Base-by-base conservation (phyloP, 2,329 filamentous ascomycete species). In the Fusarium aywerte region DNA sequence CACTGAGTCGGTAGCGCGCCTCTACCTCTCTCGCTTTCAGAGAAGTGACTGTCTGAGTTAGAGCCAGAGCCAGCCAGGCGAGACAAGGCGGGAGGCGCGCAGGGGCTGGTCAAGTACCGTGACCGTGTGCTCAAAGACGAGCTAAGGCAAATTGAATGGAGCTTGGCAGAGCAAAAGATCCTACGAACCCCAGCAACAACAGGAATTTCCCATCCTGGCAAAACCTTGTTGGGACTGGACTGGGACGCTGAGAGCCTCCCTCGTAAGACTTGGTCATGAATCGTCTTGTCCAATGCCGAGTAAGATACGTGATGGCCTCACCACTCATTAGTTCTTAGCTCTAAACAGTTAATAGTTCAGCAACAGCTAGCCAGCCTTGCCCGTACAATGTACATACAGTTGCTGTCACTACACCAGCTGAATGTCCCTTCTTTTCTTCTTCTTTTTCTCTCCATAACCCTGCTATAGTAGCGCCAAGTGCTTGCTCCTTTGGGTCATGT, bases 1-100 rank as follows among this genome's bases (percentile, higher is more conserved):
- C 65, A 72, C 58, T 71, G 65, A 65, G 68, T 69, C 52, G 54
- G 62, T 72, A 70, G 69, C 56, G 56, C 54, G 53, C 58, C 60
- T 66, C 52, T 58, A 31, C 48, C 61, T 71, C 62, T 71, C n/a
- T n/a, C n/a, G 52, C 58, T 55, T 45, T 36, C 16, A 36, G 32
- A 25, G 21, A 49, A 38, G 45, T 48, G 31, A 48, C 20, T 48
- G 31, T 48, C 21, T 48, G 43, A 54, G 51, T 40, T 47, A 18
- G 20, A 53, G 36, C 32, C 40, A 31, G 56, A 58, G 25, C 56
- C 55, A 49, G 20, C 36, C 50, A 68, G 54, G 48, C 53, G 49
- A 52, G 62, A 64, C 61, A 65, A 52, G 59, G 51, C 58, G 58
- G 55, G 63, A 72, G 64, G 61, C 50, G 62, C 52, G 57, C 65